Base-by-base conservation (phyloP, 495 filamentous ascomycete genomes). In the Tetracladium setigerum region DNA sequence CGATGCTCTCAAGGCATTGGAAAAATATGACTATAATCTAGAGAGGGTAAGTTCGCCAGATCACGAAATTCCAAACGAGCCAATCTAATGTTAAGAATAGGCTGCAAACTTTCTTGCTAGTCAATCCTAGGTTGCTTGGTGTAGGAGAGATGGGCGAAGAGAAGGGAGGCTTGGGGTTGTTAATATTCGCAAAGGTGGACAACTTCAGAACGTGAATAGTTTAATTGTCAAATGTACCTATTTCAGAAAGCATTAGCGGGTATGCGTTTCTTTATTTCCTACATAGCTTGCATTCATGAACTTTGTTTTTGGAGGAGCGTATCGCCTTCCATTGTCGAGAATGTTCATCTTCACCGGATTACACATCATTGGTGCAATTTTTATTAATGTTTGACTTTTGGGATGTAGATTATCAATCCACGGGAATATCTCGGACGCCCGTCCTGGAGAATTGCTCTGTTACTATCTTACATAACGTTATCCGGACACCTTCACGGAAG, bases 11-110 rank as follows among this genome's bases (percentile, higher is more conserved):
- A 72, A 69, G 45, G 92, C 92, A 30, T 66, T 98, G 60, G 92
- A 96, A 72, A 90, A 89, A 64, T 92, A 82, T 65, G 90, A 95
- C 61, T 95, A 95, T 65, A 90, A 96, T 67, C 72, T 95, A 59
- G 89, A 95, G 62, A 86, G 88, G 82, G 92, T 95, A 70, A 70
- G 81, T 66, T 60, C 19, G 41, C 14, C 41, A 15, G 10, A 16
- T n/a, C n/a, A 27, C 22, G 7, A 7, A 27, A 27, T 27, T 30
- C n/a, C 32, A 31, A 19, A 33, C 13, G 12, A 17, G n/a, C 11
- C 32, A 41, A 39, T 10, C 5, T 44, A 27, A 41, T 5, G 13
- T 37, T 37, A 22, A 31, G 43, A 10, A 30, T 40, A 61, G 58
- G 58, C 58, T 42, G 58, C 58, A 15, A 58, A 61, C 43, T 61